These are phyloP conservation scores for Coffea canephora DNA, from an alignment of 257 asterid genomes.

Conservation along the genomic window DNA sequence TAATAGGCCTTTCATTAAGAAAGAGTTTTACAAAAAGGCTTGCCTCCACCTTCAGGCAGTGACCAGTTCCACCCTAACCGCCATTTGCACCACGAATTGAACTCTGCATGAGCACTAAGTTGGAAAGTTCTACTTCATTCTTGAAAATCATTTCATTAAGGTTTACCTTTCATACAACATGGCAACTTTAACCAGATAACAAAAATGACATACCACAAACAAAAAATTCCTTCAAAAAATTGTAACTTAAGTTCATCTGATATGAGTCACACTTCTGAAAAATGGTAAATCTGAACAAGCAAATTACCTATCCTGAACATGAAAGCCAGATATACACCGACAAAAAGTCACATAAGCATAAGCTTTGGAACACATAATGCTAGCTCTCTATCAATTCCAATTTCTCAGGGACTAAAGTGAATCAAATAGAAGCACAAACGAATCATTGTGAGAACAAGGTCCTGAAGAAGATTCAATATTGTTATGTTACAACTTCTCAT, in stretches of 20 bases:
- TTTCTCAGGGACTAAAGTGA: background rate
- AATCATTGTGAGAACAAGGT: background rate
- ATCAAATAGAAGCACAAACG: background rate
- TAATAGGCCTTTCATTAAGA: background rate
- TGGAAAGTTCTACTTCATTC: too few relatives aligned
- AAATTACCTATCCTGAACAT: background rate
- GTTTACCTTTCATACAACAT: background rate
- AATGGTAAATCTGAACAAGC: background rate
- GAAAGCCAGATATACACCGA: background rate
- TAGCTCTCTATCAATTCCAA: background rate
- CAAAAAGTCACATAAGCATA: background rate
- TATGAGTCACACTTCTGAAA: background rate
- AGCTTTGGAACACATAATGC: background rate
- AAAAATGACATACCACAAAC: too few relatives aligned
- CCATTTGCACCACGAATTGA: background rate
- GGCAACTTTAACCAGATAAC: background rate
- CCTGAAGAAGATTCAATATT: background rate
- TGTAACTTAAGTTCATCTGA: background rate
- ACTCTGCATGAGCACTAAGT: background rate
- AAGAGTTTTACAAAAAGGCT: background rate
- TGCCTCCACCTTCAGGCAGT: background rate
- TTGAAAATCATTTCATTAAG: background rate
- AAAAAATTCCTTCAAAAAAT: too few relatives aligned
- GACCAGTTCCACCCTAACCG: background rate
- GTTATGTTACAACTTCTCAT: background rate